Evolutionary conservation across 305 asterid genomes (phyloP), one percentile per base, ranked within the genome.

Genomic region (Fraxinus ornus): DNA sequence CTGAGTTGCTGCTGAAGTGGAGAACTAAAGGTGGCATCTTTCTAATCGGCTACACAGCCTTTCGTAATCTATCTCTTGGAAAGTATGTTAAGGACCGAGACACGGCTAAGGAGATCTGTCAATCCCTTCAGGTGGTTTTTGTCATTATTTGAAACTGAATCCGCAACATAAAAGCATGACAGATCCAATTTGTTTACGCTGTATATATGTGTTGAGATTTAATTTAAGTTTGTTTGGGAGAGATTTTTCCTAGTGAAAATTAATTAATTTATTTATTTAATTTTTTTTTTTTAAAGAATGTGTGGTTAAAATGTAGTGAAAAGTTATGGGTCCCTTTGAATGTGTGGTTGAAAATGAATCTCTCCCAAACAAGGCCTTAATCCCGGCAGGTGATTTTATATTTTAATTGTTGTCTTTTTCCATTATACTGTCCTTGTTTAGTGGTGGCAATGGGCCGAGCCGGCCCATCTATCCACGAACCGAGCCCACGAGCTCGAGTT

Each of bases 41-140:
- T 90, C 86, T 96, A 86, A 96, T 96, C 74, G 96, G 99, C 81
- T 96, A 96, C 75, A 26, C 93, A 5, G 95, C 98, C 81, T 96
- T 96, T 88, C 92, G 98, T 60, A 94, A 93, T 88, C 86, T 96
- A 86, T 92, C 98, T 64, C 89, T 96, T 37, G 99, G 98, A 81
- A 96, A 96, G 94, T 89, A 91, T 75, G 90, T 89, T 77, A 96
- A 96, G 89, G 99, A 96, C 85, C 93, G 95, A 13, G 90, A 93
- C 62, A 78, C 88, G 84, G 99, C 98, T 75, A 90, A 89, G 88
- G 97, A 91, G 88, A 89, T 96, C 66, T 89, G 94, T 85, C 85
- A 81, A 71, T 86, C 87, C n/a, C 97, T 96, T 84, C 98, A 94
- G 99, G 99, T 96, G 81, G 71, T 83, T 72, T 55, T 82, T 81